These are phyloP conservation scores for Phytophthora meadii DNA, from an alignment of 352 stramenopile species.

Conservation along the genomic window DNA sequence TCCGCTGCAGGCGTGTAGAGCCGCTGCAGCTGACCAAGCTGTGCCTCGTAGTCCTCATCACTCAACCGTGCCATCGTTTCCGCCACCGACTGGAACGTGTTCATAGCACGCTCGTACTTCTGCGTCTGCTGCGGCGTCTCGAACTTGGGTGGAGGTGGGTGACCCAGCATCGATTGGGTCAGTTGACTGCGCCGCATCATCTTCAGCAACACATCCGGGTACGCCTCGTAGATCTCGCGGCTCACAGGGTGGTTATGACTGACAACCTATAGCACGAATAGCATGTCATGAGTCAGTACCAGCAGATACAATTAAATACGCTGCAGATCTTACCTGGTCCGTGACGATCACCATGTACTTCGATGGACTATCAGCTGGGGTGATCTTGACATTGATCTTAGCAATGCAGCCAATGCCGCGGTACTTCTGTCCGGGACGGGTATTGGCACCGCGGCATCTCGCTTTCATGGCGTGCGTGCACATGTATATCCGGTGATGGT, in stretches of 20 bases:
- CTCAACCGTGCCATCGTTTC: constrained; percentile 74
- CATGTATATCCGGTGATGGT: constrained; percentile 92
- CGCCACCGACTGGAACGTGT: constrained; percentile 70
- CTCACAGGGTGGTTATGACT: constrained; percentile 88
- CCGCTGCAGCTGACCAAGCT: constrained; percentile 79
- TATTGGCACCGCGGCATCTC: constrained; percentile 77
- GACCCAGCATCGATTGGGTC: constrained; percentile 62
- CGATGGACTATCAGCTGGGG: constrained; percentile 75
- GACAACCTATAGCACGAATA: constrained; percentile 57
- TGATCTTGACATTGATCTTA: constrained; percentile 91
- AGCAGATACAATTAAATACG: not conserved
- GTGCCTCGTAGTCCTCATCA: constrained; percentile 78
- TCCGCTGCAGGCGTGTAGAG: constrained; percentile 69
- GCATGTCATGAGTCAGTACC: not conserved
- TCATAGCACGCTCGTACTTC: constrained; percentile 81
- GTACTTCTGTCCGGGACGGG: constrained; percentile 81
- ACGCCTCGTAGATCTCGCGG: constrained; percentile 86
- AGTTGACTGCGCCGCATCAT: constrained; percentile 85
- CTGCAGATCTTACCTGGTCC: constrained; percentile 62
- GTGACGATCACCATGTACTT: constrained; percentile 91
- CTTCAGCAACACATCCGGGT: constrained; percentile 85
- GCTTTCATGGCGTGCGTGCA: constrained; percentile 90
- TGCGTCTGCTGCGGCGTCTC: constrained; percentile 74
- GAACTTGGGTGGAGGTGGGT: constrained; percentile 79
- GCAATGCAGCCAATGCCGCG: constrained; percentile 84